A percentile compares a stretch with the other conserved stretches of the same genome.
phyloP scores from a whole-genome alignment of 169 alveolate species.

The Plasmodium vivax region DNA sequence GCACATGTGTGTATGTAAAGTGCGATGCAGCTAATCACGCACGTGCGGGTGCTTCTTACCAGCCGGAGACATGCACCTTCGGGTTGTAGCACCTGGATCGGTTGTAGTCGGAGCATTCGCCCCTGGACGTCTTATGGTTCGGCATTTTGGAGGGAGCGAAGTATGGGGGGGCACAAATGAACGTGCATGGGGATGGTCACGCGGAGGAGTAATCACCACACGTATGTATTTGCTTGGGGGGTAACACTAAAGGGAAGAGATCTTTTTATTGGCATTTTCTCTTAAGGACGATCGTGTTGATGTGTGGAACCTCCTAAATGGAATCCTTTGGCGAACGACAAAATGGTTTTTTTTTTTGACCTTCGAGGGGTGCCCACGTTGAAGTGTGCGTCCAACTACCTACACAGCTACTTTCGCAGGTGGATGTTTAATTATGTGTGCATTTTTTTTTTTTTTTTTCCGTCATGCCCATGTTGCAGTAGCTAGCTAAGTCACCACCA shows the following conservation, averaged over 20 bases:
- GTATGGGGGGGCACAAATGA: neutral
- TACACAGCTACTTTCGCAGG: neutral
- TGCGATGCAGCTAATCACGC: neutral
- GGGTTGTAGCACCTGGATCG: slow-evolving; percentile 56
- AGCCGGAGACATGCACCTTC: slow-evolving; percentile 69
- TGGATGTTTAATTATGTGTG: neutral
- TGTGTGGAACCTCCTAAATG: neutral
- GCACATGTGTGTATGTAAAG: neutral
- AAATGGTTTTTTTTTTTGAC: neutral
- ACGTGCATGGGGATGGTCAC: neutral
- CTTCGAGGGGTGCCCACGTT: neutral
- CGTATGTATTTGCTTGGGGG: neutral
- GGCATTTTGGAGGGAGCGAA: slow-evolving; percentile 5
- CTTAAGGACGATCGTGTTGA: neutral
- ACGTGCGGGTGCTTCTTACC: slow-evolving; percentile 5
- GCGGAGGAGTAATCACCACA: neutral
- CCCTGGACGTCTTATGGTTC: neutral
- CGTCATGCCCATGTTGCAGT: neutral
- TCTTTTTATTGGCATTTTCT: neutral
- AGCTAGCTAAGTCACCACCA: neutral
- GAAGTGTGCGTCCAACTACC: neutral
- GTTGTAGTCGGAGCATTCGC: slow-evolving; percentile 1
- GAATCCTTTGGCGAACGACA: neutral
- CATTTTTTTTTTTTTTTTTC: neutral
- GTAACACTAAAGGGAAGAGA: neutral